phyloP scores from a whole-genome alignment of 768 basidiomycete species.

The Pseudohyphozyma bogoriensis region DNA sequence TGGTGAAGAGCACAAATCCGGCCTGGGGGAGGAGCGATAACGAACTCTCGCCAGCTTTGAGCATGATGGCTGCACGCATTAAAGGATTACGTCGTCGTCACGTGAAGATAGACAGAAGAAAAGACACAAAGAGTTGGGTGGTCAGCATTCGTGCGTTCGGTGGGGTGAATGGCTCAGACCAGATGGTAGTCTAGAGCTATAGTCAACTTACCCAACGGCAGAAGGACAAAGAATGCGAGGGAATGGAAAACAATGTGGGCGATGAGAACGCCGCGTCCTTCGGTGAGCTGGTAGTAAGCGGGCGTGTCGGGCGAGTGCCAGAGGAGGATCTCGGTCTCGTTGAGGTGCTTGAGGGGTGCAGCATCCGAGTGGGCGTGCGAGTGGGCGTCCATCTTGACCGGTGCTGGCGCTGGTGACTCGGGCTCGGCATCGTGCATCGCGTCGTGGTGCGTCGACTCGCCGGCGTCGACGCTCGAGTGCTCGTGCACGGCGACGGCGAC shows the following conservation, averaged over 20 bases:
- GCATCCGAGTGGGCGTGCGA: conserved; percentile 6
- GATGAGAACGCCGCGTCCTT: conserved; percentile 28
- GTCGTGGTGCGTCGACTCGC: no score
- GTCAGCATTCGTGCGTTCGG: no score
- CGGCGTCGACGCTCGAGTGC: no score
- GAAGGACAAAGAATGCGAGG: conserved; percentile 67
- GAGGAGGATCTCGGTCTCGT: conserved; percentile 63
- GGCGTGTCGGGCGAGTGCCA: conserved; percentile 61
- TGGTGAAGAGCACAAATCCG: conserved; percentile 53
- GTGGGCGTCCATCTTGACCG: no score
- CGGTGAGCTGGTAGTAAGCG: conserved; percentile 61
- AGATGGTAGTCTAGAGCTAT: neutral
- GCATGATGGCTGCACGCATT: conserved; percentile 53
- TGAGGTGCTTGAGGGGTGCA: conserved; percentile 41
- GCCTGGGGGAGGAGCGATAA: conserved; percentile 52
- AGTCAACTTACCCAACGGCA: conserved; percentile 45
- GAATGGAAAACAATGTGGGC: conserved; percentile 64
- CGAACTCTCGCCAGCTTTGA: conserved; percentile 66
- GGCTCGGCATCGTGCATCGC: no score
- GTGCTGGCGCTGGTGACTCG: no score
- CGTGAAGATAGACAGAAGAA: no score
- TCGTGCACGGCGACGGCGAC: no score
- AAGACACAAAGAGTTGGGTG: no score
- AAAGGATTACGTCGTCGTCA: neutral
- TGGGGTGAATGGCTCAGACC: no score